Conservation (phyloP, 2,329 filamentous ascomycete species). For the Phialemonium atrogriseum region DNA sequence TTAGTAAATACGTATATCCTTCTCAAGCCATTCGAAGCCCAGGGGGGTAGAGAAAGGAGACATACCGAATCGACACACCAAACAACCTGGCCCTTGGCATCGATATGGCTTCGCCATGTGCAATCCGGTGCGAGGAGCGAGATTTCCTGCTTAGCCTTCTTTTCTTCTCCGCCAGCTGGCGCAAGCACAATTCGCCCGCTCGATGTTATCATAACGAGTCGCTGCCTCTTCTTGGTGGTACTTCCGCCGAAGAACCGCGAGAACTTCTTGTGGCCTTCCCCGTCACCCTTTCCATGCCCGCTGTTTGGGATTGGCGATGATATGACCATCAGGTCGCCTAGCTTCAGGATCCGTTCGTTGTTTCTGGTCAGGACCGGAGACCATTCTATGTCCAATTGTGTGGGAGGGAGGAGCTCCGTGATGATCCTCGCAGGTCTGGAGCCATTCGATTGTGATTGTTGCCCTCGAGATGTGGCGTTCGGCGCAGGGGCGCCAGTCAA, state of each 20-base stretch:
- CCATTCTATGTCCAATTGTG: slow-evolving; percentile 96
- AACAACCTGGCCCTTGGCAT: slow-evolving; percentile 77
- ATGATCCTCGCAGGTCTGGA: slow-evolving; percentile 71
- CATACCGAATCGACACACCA: slow-evolving; percentile 94
- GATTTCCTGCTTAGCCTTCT: slow-evolving; percentile 87
- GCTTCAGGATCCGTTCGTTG: slow-evolving; percentile 89
- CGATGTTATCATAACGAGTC: slow-evolving; percentile 91
- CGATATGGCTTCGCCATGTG: slow-evolving; percentile 70
- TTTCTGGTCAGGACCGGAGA: slow-evolving; percentile 84
- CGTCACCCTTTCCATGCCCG: slow-evolving; percentile 58
- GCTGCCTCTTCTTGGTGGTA: slow-evolving; percentile 84
- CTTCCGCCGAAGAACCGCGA: slow-evolving; percentile 88
- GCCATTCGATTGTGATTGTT: slow-evolving; percentile 34
- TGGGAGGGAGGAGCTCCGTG: slow-evolving; percentile 92
- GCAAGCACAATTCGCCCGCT: slow-evolving; percentile 84
- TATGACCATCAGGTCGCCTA: slow-evolving; percentile 83
- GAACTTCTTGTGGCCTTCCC: slow-evolving; percentile 75
- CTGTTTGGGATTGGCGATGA: slow-evolving; percentile 70
- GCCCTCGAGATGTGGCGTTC: slow-evolving; percentile 18
- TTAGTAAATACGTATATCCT: slow-evolving; percentile 1
- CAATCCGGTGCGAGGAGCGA: slow-evolving; percentile 71
- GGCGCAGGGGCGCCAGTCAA: slow-evolving; percentile 23
- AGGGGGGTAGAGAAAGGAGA: slow-evolving; percentile 14
- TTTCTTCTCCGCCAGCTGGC: slow-evolving; percentile 87
- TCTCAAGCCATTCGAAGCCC: no score